Base-by-base conservation (phyloP, 768 basidiomycete genomes). In the Amanita muscaria region DNA sequence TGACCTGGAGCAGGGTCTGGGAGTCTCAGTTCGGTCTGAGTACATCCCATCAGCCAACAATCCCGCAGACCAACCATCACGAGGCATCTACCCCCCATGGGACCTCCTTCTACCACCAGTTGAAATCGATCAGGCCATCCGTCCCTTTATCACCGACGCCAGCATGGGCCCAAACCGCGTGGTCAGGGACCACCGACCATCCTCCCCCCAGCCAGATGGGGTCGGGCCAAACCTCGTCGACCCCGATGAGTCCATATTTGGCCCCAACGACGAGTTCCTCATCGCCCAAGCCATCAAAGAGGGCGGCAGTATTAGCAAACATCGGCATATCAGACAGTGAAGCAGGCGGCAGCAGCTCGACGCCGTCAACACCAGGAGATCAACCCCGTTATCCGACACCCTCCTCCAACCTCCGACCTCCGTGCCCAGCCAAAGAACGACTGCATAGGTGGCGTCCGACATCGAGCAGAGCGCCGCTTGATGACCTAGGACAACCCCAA, bases 21-120 rank as follows among this genome's bases (percentile, higher is more conserved):
- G 25, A 27, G 6, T 32, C 42, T 10, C 31, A 10, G 9, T 60
- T 15, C 52, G 56, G 48, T 54, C 61, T 0, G 5, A 46, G 1
- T 65, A 63, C 27, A 45, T 65, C 34, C 49, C 42, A 0, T 64
- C 61, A 24, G 46, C 48, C 4, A 15, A 46, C 11, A 68, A 69
- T 44, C 54, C 58, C 0, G 63, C 65, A 0, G 62, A 67, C 38
- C 16, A n/a, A 0, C 59, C 61, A 3, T 64, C 63, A 0, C 21
- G 55, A 1, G 59, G 63, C 4, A 4, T 37, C 12, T 56, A 58
- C 33, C 55, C 53, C 1, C 22, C 50, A 1, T 3, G 14, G 2
- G 0, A 22, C 22, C 42, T 49, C 40, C 56, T 57, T 15, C 57
- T 64, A n/a, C 56, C 60, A 2, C 40, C 39, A 2, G 37, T 58